phyloP scores from a whole-genome alignment of 2,329 filamentous ascomycete genomes.

The Fusarium torulosum region DNA sequence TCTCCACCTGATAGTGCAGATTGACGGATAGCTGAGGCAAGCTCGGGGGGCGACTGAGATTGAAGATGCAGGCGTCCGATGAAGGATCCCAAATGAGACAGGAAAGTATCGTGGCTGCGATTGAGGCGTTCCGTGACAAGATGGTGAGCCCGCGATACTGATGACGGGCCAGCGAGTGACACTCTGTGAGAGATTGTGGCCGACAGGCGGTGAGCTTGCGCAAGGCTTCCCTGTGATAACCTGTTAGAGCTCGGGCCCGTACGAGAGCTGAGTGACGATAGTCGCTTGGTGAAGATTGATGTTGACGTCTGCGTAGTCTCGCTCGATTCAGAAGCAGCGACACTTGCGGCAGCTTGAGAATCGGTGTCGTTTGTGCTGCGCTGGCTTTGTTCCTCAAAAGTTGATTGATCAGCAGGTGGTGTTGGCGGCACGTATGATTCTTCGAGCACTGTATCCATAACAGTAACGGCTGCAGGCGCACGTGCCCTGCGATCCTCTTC shows the following conservation, averaged over 20 bases:
- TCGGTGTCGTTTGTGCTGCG: slow-evolving; percentile 55
- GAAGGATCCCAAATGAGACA: slow-evolving; percentile 92
- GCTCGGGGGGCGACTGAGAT: slow-evolving; percentile 87
- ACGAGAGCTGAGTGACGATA: slow-evolving; percentile 60
- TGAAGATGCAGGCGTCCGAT: slow-evolving; percentile 91
- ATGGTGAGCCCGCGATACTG: slow-evolving; percentile 73
- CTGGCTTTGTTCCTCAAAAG: slow-evolving; percentile 59
- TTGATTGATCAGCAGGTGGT: slow-evolving; percentile 69
- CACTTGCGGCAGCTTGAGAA: slow-evolving; percentile 55
- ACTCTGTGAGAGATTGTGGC: slow-evolving; percentile 77
- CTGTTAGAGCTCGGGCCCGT: slow-evolving; percentile 50
- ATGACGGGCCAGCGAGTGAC: slow-evolving; percentile 78
- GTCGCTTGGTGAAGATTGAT: slow-evolving; percentile 58
- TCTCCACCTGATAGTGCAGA: slow-evolving; percentile 85
- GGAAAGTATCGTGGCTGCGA: slow-evolving; percentile 84
- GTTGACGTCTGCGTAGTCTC: slow-evolving; percentile 54
- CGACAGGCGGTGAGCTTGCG: slow-evolving; percentile 62
- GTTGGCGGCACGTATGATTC: slow-evolving; percentile 71
- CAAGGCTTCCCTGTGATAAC: slow-evolving; percentile 54
- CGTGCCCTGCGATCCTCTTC: slow-evolving; percentile 70
- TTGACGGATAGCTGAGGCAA: slow-evolving; percentile 84
- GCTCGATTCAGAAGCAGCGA: slow-evolving; percentile 52
- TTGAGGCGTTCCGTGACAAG: slow-evolving; percentile 87
- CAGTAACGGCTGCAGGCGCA: slow-evolving; percentile 66
- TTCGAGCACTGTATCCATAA: slow-evolving; percentile 71